Conservation (phyloP, 1,139 yeast genomes). For the Scheffersomyces stambukii region DNA sequence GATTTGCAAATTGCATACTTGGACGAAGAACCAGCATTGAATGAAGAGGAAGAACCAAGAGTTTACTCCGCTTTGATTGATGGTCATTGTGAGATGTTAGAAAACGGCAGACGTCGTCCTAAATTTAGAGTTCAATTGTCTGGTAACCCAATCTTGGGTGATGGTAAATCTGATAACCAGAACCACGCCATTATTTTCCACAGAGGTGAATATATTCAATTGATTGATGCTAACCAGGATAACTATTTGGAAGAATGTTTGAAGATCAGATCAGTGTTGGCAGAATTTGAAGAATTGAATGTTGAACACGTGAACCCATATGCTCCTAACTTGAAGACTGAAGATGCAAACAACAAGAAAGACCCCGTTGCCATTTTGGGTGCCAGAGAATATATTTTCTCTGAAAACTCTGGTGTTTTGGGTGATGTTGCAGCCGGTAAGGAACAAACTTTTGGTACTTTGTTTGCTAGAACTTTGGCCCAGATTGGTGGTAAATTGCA, state of each 20-base stretch:
- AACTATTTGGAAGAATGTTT: conserved; percentile 97
- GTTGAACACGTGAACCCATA: conserved; percentile 82
- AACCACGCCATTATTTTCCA: conserved; percentile 95
- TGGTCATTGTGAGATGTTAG: conserved; percentile 97
- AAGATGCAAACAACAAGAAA: conserved; percentile 29
- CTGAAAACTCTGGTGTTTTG: conserved; percentile 96
- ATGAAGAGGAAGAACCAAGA: conserved; percentile 97
- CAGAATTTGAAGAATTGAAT: conserved; percentile 95
- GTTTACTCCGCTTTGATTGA: conserved; percentile 94
- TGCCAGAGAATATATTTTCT: conserved; percentile 98
- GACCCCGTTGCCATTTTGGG: conserved; percentile 97
- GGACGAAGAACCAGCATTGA: conserved; percentile 86
- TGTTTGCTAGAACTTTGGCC: conserved; percentile 95
- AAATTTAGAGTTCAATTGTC: conserved; percentile 96
- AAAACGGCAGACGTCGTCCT: conserved; percentile 98
- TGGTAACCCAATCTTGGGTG: conserved; percentile 98
- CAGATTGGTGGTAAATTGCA: conserved; percentile 99
- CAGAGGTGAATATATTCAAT: conserved; percentile 98
- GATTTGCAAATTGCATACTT: conserved; percentile 97
- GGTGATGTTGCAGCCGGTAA: conserved; percentile 99
- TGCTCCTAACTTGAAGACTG: conserved; percentile 54
- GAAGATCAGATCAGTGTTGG: conserved; percentile 94
- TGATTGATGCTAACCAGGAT: conserved; percentile 98
- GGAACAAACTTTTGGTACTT: conserved; percentile 98
- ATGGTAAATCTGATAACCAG: conserved; percentile 99